Base-by-base conservation (phyloP, 768 basidiomycete species). In the Tremella yokohamensis region DNA sequence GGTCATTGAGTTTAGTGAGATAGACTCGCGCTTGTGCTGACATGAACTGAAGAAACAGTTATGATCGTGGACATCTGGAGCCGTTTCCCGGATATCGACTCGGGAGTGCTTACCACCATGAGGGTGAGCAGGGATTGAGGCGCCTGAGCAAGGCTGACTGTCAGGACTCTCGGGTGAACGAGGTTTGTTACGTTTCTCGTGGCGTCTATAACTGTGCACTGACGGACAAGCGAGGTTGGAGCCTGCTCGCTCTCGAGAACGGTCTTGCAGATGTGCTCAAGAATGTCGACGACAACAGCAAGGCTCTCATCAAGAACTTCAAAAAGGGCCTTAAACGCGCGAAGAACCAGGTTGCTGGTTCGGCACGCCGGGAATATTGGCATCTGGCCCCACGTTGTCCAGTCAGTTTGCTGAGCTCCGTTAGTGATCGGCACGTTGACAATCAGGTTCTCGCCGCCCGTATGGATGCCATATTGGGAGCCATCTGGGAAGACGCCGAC, bases 401-500 rank as follows among this genome's bases (percentile, higher is more conserved):
- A 8, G 42, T 16, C 6, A 45, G 42, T 45, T 45, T 6, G 15
- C 42, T 45, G 7, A 6, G 4, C 42, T 45, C 4, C 42, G 22
- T n/a, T n/a, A 45, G n/a, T 15, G 22, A 8, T n/a, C n/a, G 42
- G n/a, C 42, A 45, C 42, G n/a, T 8, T 18, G n/a, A 45, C 42
- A 4, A 4, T 6, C 42, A 45, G 42, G 22, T 22, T 15, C 22
- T 45, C n/a, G n/a, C 42, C 15, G 42, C 8, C 6, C 42, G 22
- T 16, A n/a, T 45, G 42, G 42, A 45, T 15, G 42, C 42, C 8
- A 15, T 45, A 6, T 45, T 45, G 6, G 42, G 42, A 8, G 42
- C 42, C 15, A 45, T 45, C 42, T 45, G 42, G 42, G 42, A 45
- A 45, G 42, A 45, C 42, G n/a, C 42, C n/a, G 42, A n/a, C 15